phyloP scores from a whole-genome alignment of 345 rosid genomes.

The Clarkia xantiana region DNA sequence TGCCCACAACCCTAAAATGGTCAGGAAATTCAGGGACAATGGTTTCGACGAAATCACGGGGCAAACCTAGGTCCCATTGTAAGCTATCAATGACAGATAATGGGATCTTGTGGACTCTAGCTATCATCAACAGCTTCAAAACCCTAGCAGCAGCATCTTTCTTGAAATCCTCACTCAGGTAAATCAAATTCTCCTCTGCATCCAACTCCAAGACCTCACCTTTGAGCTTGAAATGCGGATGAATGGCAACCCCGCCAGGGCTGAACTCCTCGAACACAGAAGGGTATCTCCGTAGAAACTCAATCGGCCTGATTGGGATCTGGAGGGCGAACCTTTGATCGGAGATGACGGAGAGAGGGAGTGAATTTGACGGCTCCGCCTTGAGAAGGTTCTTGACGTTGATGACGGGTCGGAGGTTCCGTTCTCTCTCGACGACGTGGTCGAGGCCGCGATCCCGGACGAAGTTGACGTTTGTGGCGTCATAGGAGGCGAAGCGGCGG shows the following conservation, averaged over 20 bases:
- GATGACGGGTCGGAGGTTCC: constrained; percentile 52
- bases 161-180: constrained; percentile 51
- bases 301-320: constrained; percentile 71
- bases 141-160: constrained; percentile 56
- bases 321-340: constrained; percentile 34
- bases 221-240: constrained; percentile 75
- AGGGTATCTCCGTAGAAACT: constrained; percentile 66
- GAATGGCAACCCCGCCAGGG: constrained; percentile 58
- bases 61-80: constrained; percentile 83
- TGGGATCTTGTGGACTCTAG: constrained; percentile 45
- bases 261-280: constrained; percentile 53
- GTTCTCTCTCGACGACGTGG: constrained; percentile 81
- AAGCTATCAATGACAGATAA: constrained; percentile 36
- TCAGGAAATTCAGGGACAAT: constrained; percentile 76
- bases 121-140: constrained; percentile 58
- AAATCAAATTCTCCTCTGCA: constrained; percentile 72
- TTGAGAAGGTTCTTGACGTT: constrained; percentile 58
- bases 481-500: constrained; percentile 12
- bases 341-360: constrained; percentile 55
- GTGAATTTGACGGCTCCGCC: constrained; percentile 72
- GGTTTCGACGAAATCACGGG: constrained; percentile 32
- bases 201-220: constrained; percentile 45
- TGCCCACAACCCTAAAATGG: constrained; percentile 38
- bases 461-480: constrained; percentile 25
- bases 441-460: constrained; percentile 89